Evolutionary conservation across 176 grass and related monocot species (phyloP).

Genomic region (Luzula sylvatica): DNA sequence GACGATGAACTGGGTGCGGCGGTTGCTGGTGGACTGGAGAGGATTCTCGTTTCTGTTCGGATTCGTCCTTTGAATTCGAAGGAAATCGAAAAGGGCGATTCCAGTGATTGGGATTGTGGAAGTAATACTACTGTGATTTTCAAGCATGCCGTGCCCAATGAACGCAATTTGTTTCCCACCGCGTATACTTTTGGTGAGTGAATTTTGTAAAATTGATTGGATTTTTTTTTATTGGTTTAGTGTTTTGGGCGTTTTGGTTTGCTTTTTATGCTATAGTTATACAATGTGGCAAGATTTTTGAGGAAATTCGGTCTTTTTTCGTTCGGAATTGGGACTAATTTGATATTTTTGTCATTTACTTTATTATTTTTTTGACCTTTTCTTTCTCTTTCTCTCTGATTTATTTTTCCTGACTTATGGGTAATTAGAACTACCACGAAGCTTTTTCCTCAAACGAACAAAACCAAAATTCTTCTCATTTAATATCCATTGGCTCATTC

Average conservation of each 20-base stretch:
- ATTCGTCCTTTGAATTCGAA: constrained; percentile 55
- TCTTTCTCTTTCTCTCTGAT: background rate
- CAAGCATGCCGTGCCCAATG: constrained; percentile 41
- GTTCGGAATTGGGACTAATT: background rate
- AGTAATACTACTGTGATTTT: constrained; percentile 50
- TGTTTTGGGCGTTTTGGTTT: constrained; percentile 7
- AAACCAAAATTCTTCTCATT: background rate
- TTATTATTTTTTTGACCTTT: background rate
- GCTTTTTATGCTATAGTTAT: too few species aligned
- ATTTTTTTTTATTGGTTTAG: background rate
- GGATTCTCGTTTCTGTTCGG: constrained; percentile 73
- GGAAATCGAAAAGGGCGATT: constrained; percentile 58
- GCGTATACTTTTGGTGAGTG: constrained; percentile 70
- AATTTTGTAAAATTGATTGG: background rate
- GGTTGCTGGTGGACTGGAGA: constrained; percentile 36
- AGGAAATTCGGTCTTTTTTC: constrained; percentile 1
- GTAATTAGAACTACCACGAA: too few species aligned
- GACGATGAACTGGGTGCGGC: constrained; percentile 15
- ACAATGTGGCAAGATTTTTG: constrained; percentile 14
- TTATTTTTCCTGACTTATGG: background rate
- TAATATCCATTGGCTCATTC: background rate
- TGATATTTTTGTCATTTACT: background rate
- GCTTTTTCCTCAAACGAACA: too few species aligned
- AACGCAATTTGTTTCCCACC: constrained; percentile 55
- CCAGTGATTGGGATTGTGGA: constrained; percentile 62